These are phyloP conservation scores for Cryptosporidium andersoni DNA, from an alignment of 169 alveolate species.

Conservation along the genomic window DNA sequence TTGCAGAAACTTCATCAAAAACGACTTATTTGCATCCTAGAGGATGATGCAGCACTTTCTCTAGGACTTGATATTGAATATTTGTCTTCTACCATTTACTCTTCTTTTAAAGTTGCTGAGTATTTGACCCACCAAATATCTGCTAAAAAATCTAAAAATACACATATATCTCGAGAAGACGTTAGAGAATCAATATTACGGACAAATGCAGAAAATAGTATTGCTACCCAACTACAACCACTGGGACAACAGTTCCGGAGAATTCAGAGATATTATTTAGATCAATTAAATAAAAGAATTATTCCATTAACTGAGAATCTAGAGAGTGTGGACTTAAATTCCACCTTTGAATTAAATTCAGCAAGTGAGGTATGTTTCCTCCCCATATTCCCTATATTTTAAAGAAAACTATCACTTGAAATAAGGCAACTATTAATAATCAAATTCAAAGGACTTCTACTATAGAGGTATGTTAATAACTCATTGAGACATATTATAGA, in stretches of 20 bases:
- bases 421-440: background rate
- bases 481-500: background rate
- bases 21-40: conserved; percentile 71
- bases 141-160: conserved; percentile 57
- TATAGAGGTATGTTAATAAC: background rate
- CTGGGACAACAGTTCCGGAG: conserved; percentile 76
- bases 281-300: conserved; percentile 23
- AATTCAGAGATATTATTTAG: conserved; percentile 75
- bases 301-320: no score
- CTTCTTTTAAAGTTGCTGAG: conserved; percentile 52
- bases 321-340: background rate
- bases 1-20: conserved; percentile 75
- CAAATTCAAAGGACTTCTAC: background rate
- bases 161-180: conserved; percentile 5
- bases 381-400: background rate
- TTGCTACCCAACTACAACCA: conserved; percentile 75
- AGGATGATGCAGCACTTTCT: conserved; percentile 25
- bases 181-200: conserved; percentile 37
- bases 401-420: background rate
- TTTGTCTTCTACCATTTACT: conserved; percentile 9
- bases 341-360: background rate
- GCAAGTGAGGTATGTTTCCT: background rate
- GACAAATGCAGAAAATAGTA: conserved; percentile 77
- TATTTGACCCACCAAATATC: conserved; percentile 65
- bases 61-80: conserved; percentile 33